Percentiles rank a stretch among this genome's conserved stretches.
Conservation (phyloP, 495 filamentous ascomycete species). For the Aspergillus indologenus region DNA sequence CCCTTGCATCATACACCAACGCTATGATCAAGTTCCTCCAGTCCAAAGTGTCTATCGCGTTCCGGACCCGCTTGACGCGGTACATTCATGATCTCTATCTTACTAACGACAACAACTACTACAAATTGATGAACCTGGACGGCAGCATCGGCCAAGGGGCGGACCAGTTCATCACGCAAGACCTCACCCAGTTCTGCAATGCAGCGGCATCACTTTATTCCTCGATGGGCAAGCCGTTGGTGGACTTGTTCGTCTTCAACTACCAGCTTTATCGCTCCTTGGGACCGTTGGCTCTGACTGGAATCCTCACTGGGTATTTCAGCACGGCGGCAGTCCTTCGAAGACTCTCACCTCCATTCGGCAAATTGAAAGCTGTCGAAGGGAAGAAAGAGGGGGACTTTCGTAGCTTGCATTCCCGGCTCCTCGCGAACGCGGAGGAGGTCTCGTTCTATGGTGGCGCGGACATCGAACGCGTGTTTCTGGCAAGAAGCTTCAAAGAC, state of each 20-base stretch:
- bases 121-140: constrained; percentile 91
- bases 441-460: constrained; percentile 98
- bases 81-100: constrained; percentile 98
- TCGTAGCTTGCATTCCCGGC: constrained; percentile 78
- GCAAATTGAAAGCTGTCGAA: constrained; percentile 92
- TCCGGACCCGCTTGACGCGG: constrained; percentile 90
- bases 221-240: constrained; percentile 91
- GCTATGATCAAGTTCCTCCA: constrained; percentile 98
- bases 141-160: constrained; percentile 87
- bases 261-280: constrained; percentile 92
- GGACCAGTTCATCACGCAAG: constrained; percentile 97
- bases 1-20: constrained; percentile 85
- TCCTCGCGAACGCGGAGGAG: constrained; percentile 97
- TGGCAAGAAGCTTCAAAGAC: constrained; percentile 86
- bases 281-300: constrained; percentile 81
- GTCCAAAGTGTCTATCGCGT: constrained; percentile 96
- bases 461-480: constrained; percentile 84
- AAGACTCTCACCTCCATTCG: constrained; percentile 88
- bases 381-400: constrained; percentile 93
- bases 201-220: constrained; percentile 93
- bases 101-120: constrained; percentile 90
- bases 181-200: constrained; percentile 90
- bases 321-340: constrained; percentile 84
- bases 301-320: constrained; percentile 87
- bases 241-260: constrained; percentile 95